These are phyloP conservation scores for Metarhizium sp. DNA, from an alignment of 2,329 filamentous ascomycete species.

Conservation along the genomic window DNA sequence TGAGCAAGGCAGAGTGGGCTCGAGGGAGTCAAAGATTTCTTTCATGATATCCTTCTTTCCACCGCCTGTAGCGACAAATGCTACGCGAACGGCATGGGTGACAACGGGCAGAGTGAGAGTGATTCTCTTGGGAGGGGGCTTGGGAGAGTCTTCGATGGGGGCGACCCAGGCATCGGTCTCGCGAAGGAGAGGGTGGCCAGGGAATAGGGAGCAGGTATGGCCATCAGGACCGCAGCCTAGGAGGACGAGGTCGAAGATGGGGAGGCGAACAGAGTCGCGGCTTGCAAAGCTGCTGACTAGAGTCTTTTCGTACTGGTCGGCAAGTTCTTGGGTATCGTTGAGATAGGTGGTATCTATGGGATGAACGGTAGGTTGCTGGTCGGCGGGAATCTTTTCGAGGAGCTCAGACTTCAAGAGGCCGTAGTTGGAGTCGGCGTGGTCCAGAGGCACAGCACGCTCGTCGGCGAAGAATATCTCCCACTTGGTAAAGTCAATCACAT, in stretches of 20 bases:
- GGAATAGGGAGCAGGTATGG: constrained; percentile 95
- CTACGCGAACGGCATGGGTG: constrained; percentile 75
- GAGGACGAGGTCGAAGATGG: constrained; percentile 89
- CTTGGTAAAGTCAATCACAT: constrained; percentile 66
- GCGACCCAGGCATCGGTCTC: constrained; percentile 89
- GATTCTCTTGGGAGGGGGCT: constrained; percentile 84
- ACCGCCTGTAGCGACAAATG: constrained; percentile 81
- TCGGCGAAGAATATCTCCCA: constrained; percentile 99
- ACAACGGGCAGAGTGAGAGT: constrained; percentile 89
- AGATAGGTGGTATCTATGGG: constrained; percentile 59
- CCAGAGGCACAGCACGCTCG: constrained; percentile 86
- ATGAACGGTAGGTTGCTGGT: constrained; percentile 61
- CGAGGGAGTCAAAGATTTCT: constrained; percentile 76
- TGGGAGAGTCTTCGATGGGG: constrained; percentile 85
- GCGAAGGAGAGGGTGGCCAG: constrained; percentile 74
- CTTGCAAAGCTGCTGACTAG: constrained; percentile 81
- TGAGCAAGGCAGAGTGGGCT: constrained; percentile 65
- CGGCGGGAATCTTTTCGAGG: constrained; percentile 73
- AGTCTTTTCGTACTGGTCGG: constrained; percentile 84
- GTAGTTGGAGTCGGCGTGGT: constrained; percentile 93
- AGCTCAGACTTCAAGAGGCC: constrained; percentile 77
- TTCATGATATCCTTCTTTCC: constrained; percentile 90
- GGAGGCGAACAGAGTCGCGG: constrained; percentile 87
- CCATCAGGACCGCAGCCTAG: constrained; percentile 93
- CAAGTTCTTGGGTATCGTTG: constrained; percentile 80